phyloP scores from a whole-genome alignment of 2,329 filamentous ascomycete species.

The Herpotrichia juniperi region DNA sequence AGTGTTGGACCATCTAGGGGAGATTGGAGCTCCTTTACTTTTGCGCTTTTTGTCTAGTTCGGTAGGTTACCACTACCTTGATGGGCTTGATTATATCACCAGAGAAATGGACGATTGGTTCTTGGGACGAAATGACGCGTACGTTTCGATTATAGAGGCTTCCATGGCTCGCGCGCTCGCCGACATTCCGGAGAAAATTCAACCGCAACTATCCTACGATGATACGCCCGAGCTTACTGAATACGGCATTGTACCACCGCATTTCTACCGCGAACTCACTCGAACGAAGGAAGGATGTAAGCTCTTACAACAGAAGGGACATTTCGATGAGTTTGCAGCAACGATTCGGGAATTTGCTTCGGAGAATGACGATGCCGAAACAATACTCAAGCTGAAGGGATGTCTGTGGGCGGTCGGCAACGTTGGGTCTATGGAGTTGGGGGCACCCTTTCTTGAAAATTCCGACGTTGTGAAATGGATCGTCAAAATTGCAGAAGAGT shows the following conservation, averaged over 20 bases:
- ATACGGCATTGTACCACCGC: conserved; percentile 77
- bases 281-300: conserved; percentile 91
- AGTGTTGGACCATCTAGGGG: conserved; percentile 90
- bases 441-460: conserved; percentile 89
- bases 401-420: conserved; percentile 98
- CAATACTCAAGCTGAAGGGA: conserved; percentile 91
- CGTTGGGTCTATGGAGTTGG: conserved; percentile 96
- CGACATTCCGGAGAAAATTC: conserved; percentile 62
- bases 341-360: conserved; percentile 89
- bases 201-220: conserved; percentile 50
- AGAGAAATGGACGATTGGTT: conserved; percentile 99
- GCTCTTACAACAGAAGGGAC: conserved; percentile 87
- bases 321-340: conserved; percentile 90
- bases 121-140: conserved; percentile 93
- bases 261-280: conserved; percentile 96
- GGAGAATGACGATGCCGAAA: conserved; percentile 82
- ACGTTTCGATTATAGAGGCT: conserved; percentile 93
- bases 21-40: conserved; percentile 92
- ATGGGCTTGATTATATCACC: conserved; percentile 97
- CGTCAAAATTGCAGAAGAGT: conserved; percentile 83
- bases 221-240: conserved; percentile 55
- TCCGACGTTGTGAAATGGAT: conserved; percentile 88
- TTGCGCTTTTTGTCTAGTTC: conserved; percentile 94
- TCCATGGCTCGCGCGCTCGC: conserved; percentile 85
- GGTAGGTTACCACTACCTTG: conserved; percentile 95